Evolutionary conservation across 2,329 filamentous ascomycete species (phyloP).

Genomic region (Penicillium sp.): DNA sequence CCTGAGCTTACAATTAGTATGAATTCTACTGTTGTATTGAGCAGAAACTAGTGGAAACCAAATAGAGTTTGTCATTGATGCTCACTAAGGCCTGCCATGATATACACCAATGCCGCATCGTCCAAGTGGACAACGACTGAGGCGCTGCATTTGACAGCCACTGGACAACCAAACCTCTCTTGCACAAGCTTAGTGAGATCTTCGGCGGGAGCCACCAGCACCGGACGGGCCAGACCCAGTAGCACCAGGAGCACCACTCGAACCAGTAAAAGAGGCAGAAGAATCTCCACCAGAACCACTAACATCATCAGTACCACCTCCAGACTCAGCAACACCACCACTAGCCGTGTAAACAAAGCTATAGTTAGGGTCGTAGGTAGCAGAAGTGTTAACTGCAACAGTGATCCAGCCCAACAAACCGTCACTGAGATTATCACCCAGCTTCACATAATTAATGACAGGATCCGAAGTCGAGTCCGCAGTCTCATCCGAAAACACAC

Average conservation of each 20-base stretch:
- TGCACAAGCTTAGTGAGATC: too few relatives aligned
- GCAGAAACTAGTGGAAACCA: too few relatives aligned
- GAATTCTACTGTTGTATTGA: too few relatives aligned
- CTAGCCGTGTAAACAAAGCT: constrained; percentile 7
- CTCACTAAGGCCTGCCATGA: too few relatives aligned
- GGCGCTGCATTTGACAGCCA: too few relatives aligned
- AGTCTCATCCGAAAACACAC: constrained; percentile 48
- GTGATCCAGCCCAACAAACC: constrained; percentile 30
- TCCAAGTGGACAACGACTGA: too few relatives aligned
- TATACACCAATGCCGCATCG: too few relatives aligned
- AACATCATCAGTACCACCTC: not conserved
- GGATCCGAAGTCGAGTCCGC: constrained; percentile 53
- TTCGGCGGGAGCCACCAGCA: too few relatives aligned
- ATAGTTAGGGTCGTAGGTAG: constrained; percentile 8
- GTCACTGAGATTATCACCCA: constrained; percentile 52
- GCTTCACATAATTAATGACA: constrained; percentile 54
- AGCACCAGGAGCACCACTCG: not conserved
- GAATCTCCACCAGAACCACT: not conserved
- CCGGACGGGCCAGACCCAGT: too few relatives aligned
- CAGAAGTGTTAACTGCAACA: constrained; percentile 10
- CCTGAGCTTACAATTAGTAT: too few relatives aligned
- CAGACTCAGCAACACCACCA: constrained; percentile 11
- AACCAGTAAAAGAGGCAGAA: not conserved
- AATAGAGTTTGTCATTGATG: too few relatives aligned
- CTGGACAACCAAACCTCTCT: too few relatives aligned